These are phyloP conservation scores for Diaporthe citriasiana DNA, from an alignment of 2,329 filamentous ascomycete species.

Conservation along the genomic window DNA sequence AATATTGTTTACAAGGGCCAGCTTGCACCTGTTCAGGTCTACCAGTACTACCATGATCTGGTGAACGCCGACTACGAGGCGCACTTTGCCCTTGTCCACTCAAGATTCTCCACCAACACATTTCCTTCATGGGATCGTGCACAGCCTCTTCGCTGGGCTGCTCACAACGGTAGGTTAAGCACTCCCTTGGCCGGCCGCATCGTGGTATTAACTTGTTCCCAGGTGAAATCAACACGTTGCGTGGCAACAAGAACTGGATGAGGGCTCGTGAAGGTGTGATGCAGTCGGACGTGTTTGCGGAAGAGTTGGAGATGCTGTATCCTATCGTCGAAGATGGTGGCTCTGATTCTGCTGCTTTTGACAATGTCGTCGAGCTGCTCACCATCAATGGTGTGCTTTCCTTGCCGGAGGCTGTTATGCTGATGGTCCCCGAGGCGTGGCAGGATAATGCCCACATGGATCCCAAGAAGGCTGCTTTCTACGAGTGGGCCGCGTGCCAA, in stretches of 20 bases:
- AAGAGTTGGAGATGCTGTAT: conserved; percentile 91
- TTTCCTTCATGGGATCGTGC: conserved; percentile 99
- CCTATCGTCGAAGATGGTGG: conserved; percentile 97
- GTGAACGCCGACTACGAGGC: conserved; percentile 97
- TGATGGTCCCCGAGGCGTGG: conserved; percentile 99
- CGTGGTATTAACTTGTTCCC: conserved; percentile 45
- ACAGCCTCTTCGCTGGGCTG: conserved; percentile 95
- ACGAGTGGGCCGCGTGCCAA: conserved; percentile 98
- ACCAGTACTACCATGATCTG: conserved; percentile 97
- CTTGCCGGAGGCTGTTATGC: conserved; percentile 95
- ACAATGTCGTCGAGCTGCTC: conserved; percentile 94
- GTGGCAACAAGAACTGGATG: conserved; percentile 99
- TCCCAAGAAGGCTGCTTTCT: conserved; percentile 95
- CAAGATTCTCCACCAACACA: conserved; percentile 97
- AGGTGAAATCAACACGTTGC: conserved; percentile 94
- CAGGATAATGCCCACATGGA: conserved; percentile 95
- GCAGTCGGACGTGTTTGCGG: conserved; percentile 91
- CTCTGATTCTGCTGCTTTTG: conserved; percentile 96
- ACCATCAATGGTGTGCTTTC: conserved; percentile 97
- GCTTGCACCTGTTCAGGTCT: conserved; percentile 92
- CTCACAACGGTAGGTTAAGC: conserved; percentile 82
- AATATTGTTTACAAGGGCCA: conserved; percentile 99
- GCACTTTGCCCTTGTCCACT: conserved; percentile 97
- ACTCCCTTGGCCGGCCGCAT: background rate
- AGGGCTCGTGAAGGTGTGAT: conserved; percentile 94